Evolutionary conservation across 2,329 filamentous ascomycete genomes (phyloP), one percentile per base, ranked within the genome.

Genomic region (Ophidiomyces ophidiicola): DNA sequence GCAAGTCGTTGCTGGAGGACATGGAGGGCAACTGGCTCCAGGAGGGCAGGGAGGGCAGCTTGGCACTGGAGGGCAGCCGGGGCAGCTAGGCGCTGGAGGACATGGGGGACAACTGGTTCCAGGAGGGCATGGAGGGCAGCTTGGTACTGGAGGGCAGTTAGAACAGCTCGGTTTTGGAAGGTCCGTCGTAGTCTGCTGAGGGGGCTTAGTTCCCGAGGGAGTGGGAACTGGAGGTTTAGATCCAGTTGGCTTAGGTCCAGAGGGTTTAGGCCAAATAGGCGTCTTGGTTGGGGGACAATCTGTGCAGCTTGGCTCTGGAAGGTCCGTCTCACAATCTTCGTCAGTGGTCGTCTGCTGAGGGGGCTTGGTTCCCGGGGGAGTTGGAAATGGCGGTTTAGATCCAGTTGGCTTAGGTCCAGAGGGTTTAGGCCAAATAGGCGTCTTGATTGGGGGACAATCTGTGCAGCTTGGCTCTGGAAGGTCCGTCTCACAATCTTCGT

Each of bases 271-370:
- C 12, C 12, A 2, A 12, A n/a, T 21, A 17, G 19, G 14, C n/a
- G 39, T 41, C 32, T 41, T 32, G 15, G 36, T 32, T 26, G 17
- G 14, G 10, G 14, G 28, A 15, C 25, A 21, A 3, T 21, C 19
- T 5, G 29, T 32, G 4, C 12, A n/a, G 6, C 30, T 40, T 33
- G 37, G 29, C 29, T 33, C 20, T 5, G 26, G 33, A 14, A 25
- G 20, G 8, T 30, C 35, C 20, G 35, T 42, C 6, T 25, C 24
- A 6, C 21, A 18, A 11, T 29, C 31, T 6, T 14, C 10, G n/a
- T 15, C 24, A 10, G 38, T 35, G 6, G 31, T 33, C 15, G 33
- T 30, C 4, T 21, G 30, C 14, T 23, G 19, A 23, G 24, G 15
- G 6, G 17, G 23, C 18, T 11, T 18, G 32, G 6, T 11, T 34